These are phyloP conservation scores for Penicillium expansum DNA, from an alignment of 2,329 filamentous ascomycete genomes.

Conservation along the genomic window DNA sequence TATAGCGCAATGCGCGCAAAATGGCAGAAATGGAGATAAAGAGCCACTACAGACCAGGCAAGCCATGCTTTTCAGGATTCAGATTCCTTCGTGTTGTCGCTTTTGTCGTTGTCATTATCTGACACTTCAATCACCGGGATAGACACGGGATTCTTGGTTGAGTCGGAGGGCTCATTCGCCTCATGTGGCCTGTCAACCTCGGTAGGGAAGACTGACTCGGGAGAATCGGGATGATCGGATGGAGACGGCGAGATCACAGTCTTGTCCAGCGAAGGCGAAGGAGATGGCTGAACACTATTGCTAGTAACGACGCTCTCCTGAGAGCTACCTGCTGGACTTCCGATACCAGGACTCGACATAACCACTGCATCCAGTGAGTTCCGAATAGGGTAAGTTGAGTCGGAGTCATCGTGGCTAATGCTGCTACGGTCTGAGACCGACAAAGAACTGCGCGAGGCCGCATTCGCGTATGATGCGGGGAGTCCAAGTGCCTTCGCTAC, in stretches of 20 bases:
- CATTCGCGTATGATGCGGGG: slow-evolving; percentile 31
- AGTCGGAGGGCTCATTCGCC: neutral
- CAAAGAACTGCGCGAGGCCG: slow-evolving; percentile 34
- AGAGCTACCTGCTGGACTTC: slow-evolving; percentile 25
- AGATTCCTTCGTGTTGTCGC: neutral
- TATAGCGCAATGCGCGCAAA: neutral
- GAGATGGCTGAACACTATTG: slow-evolving; percentile 7
- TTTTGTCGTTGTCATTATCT: slow-evolving; percentile 15
- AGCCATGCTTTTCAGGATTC: neutral
- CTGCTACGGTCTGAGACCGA: slow-evolving; percentile 37
- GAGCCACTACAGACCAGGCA: neutral
- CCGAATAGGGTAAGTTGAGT: slow-evolving; percentile 21
- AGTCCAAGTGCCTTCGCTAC: slow-evolving; percentile 51
- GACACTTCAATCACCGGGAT: slow-evolving; percentile 27
- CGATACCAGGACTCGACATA: slow-evolving; percentile 22
- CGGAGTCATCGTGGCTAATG: slow-evolving; percentile 30
- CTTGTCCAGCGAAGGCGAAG: neutral
- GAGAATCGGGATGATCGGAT: neutral
- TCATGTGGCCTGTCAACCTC: neutral
- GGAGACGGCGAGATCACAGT: neutral
- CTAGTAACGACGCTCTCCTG: slow-evolving; percentile 23
- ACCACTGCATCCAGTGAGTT: slow-evolving; percentile 26
- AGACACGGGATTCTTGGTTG: slow-evolving; percentile 1
- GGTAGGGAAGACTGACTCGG: neutral
- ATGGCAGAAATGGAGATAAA: neutral